These are phyloP conservation scores for Amaranthus cruentus DNA, from an alignment of 148 eudicot genomes.

Conservation along the genomic window DNA sequence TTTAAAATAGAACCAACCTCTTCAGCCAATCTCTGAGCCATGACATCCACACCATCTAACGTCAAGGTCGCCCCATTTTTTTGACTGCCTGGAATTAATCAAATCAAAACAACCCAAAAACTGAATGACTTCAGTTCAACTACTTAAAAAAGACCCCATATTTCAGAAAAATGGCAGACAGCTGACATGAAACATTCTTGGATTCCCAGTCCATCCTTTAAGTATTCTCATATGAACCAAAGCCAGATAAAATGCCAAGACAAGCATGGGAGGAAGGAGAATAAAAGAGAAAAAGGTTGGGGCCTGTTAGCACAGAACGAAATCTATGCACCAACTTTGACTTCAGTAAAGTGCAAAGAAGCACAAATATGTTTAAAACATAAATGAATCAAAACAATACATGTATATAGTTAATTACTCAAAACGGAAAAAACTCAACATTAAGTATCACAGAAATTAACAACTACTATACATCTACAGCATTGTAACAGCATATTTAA, in stretches of 20 bases:
- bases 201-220: background rate
- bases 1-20: constrained; percentile 54
- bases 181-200: background rate
- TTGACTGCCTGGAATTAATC: constrained; percentile 70
- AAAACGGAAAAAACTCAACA: too few relatives aligned
- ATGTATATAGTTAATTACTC: background rate
- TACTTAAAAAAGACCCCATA: constrained; percentile 2
- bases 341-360: background rate
- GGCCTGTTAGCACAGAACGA: too few relatives aligned
- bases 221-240: background rate
- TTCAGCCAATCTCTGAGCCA: constrained; percentile 82
- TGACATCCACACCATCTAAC: constrained; percentile 94
- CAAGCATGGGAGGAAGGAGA: background rate
- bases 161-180: background rate
- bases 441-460: background rate
- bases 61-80: constrained; percentile 57
- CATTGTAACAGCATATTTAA: background rate
- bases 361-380: background rate
- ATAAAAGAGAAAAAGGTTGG: background rate
- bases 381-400: background rate
- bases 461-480: background rate
- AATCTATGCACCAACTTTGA: background rate
- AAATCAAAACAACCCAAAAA: background rate
- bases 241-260: background rate
- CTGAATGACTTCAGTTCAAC: background rate